phyloP scores from a whole-genome alignment of 352 stramenopile species.

The Pythium diclinum region DNA sequence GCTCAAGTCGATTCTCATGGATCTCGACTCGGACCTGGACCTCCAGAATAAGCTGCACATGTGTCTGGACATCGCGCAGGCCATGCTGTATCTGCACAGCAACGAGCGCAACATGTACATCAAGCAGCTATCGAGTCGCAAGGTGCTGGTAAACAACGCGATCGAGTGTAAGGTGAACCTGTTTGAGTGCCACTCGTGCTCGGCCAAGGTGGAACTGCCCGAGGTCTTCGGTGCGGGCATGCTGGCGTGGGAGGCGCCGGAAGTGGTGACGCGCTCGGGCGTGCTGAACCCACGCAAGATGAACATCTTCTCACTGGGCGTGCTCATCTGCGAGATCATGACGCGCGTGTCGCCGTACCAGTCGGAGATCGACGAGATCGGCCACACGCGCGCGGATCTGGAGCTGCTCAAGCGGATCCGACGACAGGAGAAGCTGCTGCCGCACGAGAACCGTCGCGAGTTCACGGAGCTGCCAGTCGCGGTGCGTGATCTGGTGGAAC shows the following conservation, averaged over 20 bases:
- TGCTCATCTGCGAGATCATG: conserved; percentile 33
- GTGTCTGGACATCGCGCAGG: conserved; percentile 60
- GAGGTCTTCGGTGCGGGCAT: conserved; percentile 24
- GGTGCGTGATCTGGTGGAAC: conserved; percentile 24
- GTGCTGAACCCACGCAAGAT: conserved; percentile 24
- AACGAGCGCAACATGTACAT: conserved; percentile 25
- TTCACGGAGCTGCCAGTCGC: conserved; percentile 20
- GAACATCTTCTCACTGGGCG: conserved; percentile 33
- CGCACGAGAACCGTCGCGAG: conserved; percentile 27
- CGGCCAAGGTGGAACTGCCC: conserved; percentile 11
- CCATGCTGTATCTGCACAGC: conserved; percentile 61
- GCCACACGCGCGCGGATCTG: conserved; percentile 23
- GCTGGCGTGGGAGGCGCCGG: conserved; percentile 27
- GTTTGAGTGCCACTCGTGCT: conserved; percentile 22
- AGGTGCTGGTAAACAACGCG: conserved; percentile 30
- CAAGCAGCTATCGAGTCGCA: conserved; percentile 23
- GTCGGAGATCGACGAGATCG: conserved; percentile 20
- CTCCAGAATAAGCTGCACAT: conserved; percentile 57
- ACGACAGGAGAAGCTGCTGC: conserved; percentile 19
- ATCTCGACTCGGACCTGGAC: conserved; percentile 51
- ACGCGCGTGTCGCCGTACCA: conserved; percentile 29
- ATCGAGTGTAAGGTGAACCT: conserved; percentile 33
- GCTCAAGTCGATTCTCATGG: conserved; percentile 52
- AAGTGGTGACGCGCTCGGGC: conserved; percentile 22
- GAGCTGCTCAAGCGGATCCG: conserved; percentile 22